Conservation (phyloP, 2,329 filamentous ascomycete genomes). For the Pseudocercospora pini-densiflorae region DNA sequence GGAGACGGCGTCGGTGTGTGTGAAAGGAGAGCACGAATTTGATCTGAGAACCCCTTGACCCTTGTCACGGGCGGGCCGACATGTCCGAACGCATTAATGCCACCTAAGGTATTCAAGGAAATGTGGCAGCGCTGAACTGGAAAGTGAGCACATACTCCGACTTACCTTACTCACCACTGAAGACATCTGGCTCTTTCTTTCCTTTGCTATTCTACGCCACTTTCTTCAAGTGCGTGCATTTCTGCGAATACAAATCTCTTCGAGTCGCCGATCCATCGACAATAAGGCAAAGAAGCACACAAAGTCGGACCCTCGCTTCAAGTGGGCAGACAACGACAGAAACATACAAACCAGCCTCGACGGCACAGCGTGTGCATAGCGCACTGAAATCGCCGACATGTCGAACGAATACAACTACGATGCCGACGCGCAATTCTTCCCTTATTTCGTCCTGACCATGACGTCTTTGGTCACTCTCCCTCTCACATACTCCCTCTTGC, state of each 20-base stretch:
- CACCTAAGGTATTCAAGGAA: neutral
- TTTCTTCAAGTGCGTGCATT: neutral
- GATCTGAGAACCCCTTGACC: neutral
- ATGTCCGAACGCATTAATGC: neutral
- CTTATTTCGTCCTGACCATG: conserved; percentile 95
- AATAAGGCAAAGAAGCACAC: neutral
- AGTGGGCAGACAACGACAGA: neutral
- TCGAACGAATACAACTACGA: conserved; percentile 98
- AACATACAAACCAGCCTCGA: neutral
- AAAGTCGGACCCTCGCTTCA: neutral
- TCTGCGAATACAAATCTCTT: neutral
- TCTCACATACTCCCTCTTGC: conserved; percentile 83
- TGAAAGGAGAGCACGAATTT: neutral
- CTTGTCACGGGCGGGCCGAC: neutral
- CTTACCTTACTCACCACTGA: neutral
- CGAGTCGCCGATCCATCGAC: neutral
- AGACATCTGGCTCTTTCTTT: neutral
- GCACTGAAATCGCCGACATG: conserved; percentile 60
- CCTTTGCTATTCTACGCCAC: neutral
- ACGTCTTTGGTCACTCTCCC: conserved; percentile 85
- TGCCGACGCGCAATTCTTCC: conserved; percentile 97
- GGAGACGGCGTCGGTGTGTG: neutral
- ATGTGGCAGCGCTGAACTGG: neutral
- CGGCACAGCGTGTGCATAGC: conserved; percentile 12
- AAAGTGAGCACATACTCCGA: neutral